Evolutionary conservation across 169 alveolate species (phyloP).

Genomic region (Eimeria maxima): DNA sequence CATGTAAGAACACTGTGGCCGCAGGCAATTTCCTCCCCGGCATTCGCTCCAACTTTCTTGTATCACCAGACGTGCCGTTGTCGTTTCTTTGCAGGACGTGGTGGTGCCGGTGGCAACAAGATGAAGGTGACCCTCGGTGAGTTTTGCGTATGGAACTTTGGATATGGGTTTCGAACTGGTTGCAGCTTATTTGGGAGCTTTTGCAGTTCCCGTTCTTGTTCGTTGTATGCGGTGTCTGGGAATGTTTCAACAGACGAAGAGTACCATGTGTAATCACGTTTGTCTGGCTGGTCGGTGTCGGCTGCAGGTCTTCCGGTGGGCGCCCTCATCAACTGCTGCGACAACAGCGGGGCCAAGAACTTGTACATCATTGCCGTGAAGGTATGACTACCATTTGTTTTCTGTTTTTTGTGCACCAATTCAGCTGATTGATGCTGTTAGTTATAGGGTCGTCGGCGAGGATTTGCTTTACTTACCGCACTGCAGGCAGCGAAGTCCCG

Average conservation of each 20-base stretch:
- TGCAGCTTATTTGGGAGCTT: too few relatives aligned
- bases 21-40: neutral
- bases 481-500: too few relatives aligned
- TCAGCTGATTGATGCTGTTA: too few relatives aligned
- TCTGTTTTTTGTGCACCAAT: too few relatives aligned
- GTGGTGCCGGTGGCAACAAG: conserved; percentile 86
- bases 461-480: too few relatives aligned
- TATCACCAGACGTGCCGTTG: too few relatives aligned
- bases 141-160: neutral
- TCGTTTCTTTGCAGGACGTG: conserved; percentile 76
- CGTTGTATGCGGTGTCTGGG: too few relatives aligned
- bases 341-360: conserved; percentile 99
- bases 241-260: too few relatives aligned
- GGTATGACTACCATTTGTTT: conserved; percentile 83
- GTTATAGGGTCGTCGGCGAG: too few relatives aligned
- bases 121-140: conserved; percentile 86
- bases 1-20: neutral
- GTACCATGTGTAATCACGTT: too few relatives aligned
- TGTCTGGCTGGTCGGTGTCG: conserved; percentile 80
- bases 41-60: neutral
- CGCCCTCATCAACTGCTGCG: conserved; percentile 99
- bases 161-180: too few relatives aligned
- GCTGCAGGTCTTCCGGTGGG: conserved; percentile 98
- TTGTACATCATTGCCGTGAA: conserved; percentile 98
- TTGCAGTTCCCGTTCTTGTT: neutral